Conservation (phyloP, 2,329 filamentous ascomycete species). For the Raffaelea arxii region DNA sequence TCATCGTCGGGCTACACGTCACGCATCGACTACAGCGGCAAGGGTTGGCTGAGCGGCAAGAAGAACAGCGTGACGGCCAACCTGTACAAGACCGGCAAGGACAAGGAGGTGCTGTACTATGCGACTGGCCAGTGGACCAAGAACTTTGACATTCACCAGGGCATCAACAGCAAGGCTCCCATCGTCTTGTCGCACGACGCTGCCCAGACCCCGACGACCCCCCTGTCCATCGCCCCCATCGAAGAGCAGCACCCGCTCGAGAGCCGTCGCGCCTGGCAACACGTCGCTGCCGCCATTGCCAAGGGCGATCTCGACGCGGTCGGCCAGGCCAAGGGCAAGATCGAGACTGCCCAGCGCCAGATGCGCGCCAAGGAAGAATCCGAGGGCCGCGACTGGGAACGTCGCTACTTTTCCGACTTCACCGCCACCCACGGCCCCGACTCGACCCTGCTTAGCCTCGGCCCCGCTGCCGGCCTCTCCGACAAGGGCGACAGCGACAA, state of each 20-base stretch:
- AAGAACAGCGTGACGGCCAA: slow-evolving; percentile 81
- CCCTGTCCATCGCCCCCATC: slow-evolving; percentile 61
- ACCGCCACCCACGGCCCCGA: slow-evolving; percentile 23
- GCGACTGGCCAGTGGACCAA: slow-evolving; percentile 87
- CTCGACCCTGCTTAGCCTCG: slow-evolving; percentile 22
- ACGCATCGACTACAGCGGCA: slow-evolving; percentile 87
- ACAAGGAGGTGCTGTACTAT: slow-evolving; percentile 70
- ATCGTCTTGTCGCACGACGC: slow-evolving; percentile 54
- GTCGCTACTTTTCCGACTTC: slow-evolving; percentile 65
- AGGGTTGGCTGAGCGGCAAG: slow-evolving; percentile 90
- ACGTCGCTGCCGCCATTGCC: slow-evolving; percentile 72
- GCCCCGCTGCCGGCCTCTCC: slow-evolving; percentile 34
- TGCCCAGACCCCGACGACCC: slow-evolving; percentile 46
- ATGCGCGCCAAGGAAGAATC: slow-evolving; percentile 61
- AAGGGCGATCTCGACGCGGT: slow-evolving; percentile 78
- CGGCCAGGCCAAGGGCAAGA: slow-evolving; percentile 70
- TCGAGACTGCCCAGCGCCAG: slow-evolving; percentile 80
- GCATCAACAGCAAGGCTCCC: slow-evolving; percentile 35
- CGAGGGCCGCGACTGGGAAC: slow-evolving; percentile 70
- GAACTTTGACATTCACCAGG: slow-evolving; percentile 66
- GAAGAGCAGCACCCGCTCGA: slow-evolving; percentile 80
- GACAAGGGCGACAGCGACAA: slow-evolving; percentile 46
- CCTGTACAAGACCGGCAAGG: slow-evolving; percentile 60
- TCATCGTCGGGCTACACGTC: slow-evolving; percentile 80
- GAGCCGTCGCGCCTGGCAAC: slow-evolving; percentile 77